Percentiles rank a stretch among this genome's conserved stretches.
Conservation (phyloP, 257 asterid species). For the Solanum appendiculatum region DNA sequence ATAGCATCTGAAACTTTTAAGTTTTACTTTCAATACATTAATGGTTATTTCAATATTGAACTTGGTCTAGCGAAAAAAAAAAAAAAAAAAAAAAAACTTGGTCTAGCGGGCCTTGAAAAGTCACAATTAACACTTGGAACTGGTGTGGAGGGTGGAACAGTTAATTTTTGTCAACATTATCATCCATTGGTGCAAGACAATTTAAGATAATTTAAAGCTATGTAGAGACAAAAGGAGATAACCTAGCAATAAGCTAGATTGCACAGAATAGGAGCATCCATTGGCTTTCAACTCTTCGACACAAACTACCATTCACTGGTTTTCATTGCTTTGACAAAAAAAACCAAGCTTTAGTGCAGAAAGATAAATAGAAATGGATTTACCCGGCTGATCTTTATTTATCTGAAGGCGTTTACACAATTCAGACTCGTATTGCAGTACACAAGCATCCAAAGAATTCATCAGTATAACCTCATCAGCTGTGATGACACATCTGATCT, state of each 20-base stretch:
- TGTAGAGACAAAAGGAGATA: background rate
- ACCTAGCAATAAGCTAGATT: background rate
- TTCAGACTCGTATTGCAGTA: slow-evolving; percentile 69
- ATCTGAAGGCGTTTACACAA: slow-evolving; percentile 84
- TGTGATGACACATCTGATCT: slow-evolving; percentile 90
- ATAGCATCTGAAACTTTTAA: background rate
- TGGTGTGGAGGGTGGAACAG: background rate
- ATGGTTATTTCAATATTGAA: background rate
- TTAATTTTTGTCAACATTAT: background rate
- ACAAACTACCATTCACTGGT: background rate
- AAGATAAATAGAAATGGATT: background rate
- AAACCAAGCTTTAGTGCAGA: background rate
- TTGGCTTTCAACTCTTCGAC: background rate
- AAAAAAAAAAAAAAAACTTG: no score
- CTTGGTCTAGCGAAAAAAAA: background rate
- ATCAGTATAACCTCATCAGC: slow-evolving; percentile 94
- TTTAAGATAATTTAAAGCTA: background rate
- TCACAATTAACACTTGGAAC: background rate
- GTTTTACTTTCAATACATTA: background rate
- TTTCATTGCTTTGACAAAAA: background rate
- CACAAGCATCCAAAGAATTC: slow-evolving; percentile 83
- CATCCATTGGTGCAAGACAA: background rate
- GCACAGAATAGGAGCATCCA: background rate
- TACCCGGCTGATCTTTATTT: slow-evolving; percentile 75
- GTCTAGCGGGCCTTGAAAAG: background rate